Evolutionary conservation across 768 basidiomycete species (phyloP), one percentile per base, ranked within the genome.

Genomic region (Suillus sp.): DNA sequence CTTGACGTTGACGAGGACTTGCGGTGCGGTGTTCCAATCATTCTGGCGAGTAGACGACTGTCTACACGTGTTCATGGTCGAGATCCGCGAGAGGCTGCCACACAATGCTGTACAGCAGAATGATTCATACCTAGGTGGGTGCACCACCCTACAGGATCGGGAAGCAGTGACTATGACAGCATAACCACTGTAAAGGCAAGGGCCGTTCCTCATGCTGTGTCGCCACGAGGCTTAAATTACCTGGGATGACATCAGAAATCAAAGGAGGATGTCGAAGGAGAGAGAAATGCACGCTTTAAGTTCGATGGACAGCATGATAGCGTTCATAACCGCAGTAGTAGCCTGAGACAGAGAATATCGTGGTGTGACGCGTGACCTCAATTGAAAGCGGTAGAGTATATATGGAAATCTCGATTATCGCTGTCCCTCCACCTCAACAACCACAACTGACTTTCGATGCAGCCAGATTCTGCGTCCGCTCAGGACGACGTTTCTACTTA

Each of bases 321-420:
- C 30, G 48, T 27, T 48, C 27, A 50, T 51, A 0, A 32, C 50
- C 50, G 30, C 47, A 48, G 25, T 14, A 14, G n/a, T n/a, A n/a
- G n/a, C n/a, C n/a, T n/a, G n/a, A n/a, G 16, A 50, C 22, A n/a
- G 34, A 54, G 32, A n/a, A 11, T n/a, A n/a, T 5, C 8, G 6
- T 16, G 34, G 20, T 22, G 64, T 70, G 71, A 72, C 70, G 60
- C 58, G 67, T 69, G 67, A 71, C 71, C 25, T 30, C 22, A 40
- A 16, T 32, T 25, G 25, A 20, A 30, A 45, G 20, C 40, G 58
- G 45, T 47, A 48, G 64, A 66, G 65, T 74, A 74, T 73, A 73
- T 75, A 74, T 75, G 73, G 74, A 56, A 71, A 76, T 74, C 67
- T 70, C 71, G 73, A 74, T 74, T 74, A 74, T 74, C 73, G 61